Percentiles rank a stretch among this genome's conserved stretches.
Conservation (phyloP, 352 stramenopile species). For the Vaucheria bursata region DNA sequence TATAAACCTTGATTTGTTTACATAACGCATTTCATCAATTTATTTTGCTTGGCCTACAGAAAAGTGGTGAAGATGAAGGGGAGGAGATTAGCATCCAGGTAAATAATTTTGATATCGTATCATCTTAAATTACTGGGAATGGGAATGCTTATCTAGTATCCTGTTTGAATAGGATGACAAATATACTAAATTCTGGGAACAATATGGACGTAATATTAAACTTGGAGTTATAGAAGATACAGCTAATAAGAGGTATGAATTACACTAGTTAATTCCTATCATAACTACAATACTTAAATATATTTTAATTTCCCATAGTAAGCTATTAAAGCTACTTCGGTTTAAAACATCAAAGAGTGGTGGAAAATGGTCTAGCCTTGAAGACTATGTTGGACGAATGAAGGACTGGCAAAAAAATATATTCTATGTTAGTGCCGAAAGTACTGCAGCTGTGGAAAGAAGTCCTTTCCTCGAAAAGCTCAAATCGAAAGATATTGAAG, state of each 20-base stretch:
- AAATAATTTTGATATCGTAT: no score
- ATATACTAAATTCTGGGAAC: conserved; percentile 97
- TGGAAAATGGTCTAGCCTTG: conserved; percentile 71
- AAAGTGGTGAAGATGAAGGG: no score
- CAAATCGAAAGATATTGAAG: conserved; percentile 89
- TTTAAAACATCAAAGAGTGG: conserved; percentile 83
- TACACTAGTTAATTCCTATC: neutral
- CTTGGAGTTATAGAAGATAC: conserved; percentile 95
- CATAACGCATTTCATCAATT: no score
- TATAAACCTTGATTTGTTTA: no score
- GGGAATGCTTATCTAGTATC: no score
- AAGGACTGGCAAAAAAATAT: conserved; percentile 98
- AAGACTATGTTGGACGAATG: conserved; percentile 94
- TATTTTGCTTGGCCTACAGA: no score
- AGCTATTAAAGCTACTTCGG: conserved; percentile 90
- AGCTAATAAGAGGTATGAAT: conserved; percentile 41
- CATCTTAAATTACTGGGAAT: no score
- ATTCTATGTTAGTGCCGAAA: conserved; percentile 94
- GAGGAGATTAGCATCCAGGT: no score
- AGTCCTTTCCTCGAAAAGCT: conserved; percentile 95
- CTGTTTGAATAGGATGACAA: conserved; percentile 61
- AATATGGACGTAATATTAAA: conserved; percentile 97
- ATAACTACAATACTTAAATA: neutral
- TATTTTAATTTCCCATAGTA: conserved; percentile 46
- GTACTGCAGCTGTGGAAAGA: conserved; percentile 72